Conservation (phyloP, 257 asterid genomes). For the Fraxinus pennsylvanica region DNA sequence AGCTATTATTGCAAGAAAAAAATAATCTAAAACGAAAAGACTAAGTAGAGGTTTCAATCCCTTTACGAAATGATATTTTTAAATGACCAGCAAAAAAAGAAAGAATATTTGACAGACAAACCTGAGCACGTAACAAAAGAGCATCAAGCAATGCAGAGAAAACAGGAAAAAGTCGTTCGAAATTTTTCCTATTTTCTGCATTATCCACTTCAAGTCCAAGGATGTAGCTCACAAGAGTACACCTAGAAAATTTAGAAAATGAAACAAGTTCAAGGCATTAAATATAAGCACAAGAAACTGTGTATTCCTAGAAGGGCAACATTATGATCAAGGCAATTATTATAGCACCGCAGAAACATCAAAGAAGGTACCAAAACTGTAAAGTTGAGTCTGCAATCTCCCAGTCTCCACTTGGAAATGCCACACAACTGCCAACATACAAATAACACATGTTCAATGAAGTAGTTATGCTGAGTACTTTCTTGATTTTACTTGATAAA, state of each 20-base stretch:
- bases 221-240: conserved; percentile 72
- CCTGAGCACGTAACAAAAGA: conserved; percentile 79
- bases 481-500: conserved; percentile 1
- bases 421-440: conserved; percentile 62
- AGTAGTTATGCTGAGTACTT: conserved; percentile 5
- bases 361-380: conserved; percentile 69
- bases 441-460: conserved; percentile 24
- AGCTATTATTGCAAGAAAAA: background rate
- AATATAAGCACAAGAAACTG: background rate
- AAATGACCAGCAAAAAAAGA: conserved; percentile 1
- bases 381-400: conserved; percentile 86
- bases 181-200: conserved; percentile 49
- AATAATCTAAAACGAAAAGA: background rate
- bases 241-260: conserved; percentile 52
- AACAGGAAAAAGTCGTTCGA: conserved; percentile 59
- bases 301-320: background rate
- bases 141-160: conserved; percentile 75
- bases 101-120: conserved; percentile 24
- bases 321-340: background rate
- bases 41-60: conserved; percentile 6
- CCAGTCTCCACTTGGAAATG: conserved; percentile 87
- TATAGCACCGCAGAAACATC: conserved; percentile 12
- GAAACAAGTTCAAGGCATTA: conserved; percentile 26
- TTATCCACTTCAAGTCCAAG: conserved; percentile 54
- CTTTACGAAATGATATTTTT: background rate